Evolutionary conservation across 192 early-diverging fungal genomes (phyloP), one percentile per base, ranked within the genome.

Genomic region (Phlyctochytrium arcticum): DNA sequence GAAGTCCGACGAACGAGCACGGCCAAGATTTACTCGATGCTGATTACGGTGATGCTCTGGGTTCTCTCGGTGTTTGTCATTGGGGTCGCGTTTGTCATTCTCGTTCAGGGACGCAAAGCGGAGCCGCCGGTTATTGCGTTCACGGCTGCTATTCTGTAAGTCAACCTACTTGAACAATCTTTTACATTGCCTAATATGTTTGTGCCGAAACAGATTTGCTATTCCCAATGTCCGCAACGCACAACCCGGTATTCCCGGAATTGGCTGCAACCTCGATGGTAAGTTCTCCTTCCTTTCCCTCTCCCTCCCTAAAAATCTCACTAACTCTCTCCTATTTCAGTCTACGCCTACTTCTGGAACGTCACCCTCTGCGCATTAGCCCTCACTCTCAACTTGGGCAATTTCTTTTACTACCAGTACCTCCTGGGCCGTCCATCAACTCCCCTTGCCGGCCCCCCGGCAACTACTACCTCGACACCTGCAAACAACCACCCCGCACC

Each of bases 241-340:
- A n/a, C 50, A 51, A 26, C 50, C 50, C 12, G 50, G 50, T 0
- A 27, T 51, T 12, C 50, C 50, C 1, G n/a, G n/a, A 17, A 51
- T 51, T 2, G 50, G 50, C 12, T 23, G 50, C 50, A 51, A 51
- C 26, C n/a, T 51, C 26, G 50, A 51, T 27, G 50, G 50, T 51
- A 3, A 51, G 50, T 44, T 44, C 2, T 44, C 39, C 17, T 51
- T 0, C 50, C 24, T 1, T 26, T 3, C n/a, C n/a, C 26, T 23
- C 17, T 12, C 2, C 19, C 12, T 10, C 24, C 26, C 12, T 23
- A 15, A 26, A 51, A 15, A n/a, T 12, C 19, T 26, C 12, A 12
- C 50, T 51, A 15, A 23, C 17, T 51, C 50, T 51, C 19, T 51
- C 50, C 50, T n/a, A 27, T 27, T 2, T 19, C 26, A 51, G 50